Conservation (phyloP, 129 eudicot genomes). For the Flaveria trinervia region DNA sequence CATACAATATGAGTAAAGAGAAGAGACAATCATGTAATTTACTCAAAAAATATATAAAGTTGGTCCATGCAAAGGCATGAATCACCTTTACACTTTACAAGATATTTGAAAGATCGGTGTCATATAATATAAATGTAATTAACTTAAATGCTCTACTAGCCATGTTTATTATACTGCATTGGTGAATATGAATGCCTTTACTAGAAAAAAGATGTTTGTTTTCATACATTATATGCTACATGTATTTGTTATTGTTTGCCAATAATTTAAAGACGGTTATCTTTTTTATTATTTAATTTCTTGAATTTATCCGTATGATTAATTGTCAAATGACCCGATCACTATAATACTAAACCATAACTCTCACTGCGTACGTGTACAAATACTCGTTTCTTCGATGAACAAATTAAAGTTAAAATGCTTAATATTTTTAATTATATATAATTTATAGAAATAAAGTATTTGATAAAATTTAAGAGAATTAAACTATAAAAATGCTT, state of each 20-base stretch:
- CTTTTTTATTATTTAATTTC: neutral
- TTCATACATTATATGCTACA: neutral
- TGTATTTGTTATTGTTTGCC: neutral
- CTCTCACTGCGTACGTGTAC: neutral
- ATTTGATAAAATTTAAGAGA: no score
- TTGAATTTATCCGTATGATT: neutral
- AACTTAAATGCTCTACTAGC: no score
- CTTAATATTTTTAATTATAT: no score
- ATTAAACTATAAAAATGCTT: no score
- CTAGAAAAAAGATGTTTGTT: slow-evolving; percentile 3
- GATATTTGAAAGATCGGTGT: neutral
- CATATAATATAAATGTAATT: neutral
- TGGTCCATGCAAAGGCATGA: neutral
- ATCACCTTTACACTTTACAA: neutral
- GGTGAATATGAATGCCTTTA: slow-evolving; percentile 17
- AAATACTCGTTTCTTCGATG: neutral
- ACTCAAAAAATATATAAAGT: no score
- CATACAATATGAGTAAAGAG: no score
- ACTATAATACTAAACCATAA: neutral
- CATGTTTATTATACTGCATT: neutral
- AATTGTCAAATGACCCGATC: neutral
- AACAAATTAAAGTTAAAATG: no score
- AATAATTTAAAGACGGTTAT: neutral
- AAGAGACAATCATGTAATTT: no score
- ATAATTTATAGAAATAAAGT: no score